A percentile compares a stretch with the other conserved stretches of the same genome.
phyloP scores from a whole-genome alignment of 73 alveolate genomes.

The Paramecium caudatum region DNA sequence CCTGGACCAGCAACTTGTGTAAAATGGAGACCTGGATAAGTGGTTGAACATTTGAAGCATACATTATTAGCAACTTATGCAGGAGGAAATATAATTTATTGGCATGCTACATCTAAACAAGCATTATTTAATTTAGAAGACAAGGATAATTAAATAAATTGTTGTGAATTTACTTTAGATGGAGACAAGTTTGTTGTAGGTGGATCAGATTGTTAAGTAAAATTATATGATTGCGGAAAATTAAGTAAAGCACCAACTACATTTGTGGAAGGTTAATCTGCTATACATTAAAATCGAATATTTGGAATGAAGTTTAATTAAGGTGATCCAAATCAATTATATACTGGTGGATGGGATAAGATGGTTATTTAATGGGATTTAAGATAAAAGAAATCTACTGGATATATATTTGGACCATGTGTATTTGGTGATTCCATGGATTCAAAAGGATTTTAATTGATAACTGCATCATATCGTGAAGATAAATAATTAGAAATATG shows the following conservation, averaged over 20 bases:
- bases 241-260: conserved; percentile 12
- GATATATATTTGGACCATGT: conserved; percentile 73
- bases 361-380: conserved; percentile 72
- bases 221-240: conserved; percentile 72
- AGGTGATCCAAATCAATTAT: neutral
- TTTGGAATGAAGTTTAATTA: conserved; percentile 64
- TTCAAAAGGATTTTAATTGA: conserved; percentile 51
- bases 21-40: conserved; percentile 74
- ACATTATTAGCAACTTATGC: conserved; percentile 72
- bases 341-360: conserved; percentile 76
- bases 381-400: conserved; percentile 63
- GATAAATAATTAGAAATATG: conserved; percentile 71
- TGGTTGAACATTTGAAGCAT: conserved; percentile 48
- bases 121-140: conserved; percentile 62
- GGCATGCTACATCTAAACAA: conserved; percentile 78
- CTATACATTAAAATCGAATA: conserved; percentile 70
- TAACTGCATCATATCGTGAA: conserved; percentile 71
- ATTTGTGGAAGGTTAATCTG: conserved; percentile 53
- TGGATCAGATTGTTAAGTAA: conserved; percentile 72
- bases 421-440: conserved; percentile 73
- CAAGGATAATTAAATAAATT: conserved; percentile 62
- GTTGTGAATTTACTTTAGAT: conserved; percentile 72
- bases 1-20: conserved; percentile 74
- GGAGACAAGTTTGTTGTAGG: conserved; percentile 71
- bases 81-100: conserved; percentile 60